Percentiles rank a stretch among this genome's conserved stretches.
phyloP scores from a whole-genome alignment of 1,284 basidiomycete genomes.

The Sporisorium exsertum region DNA sequence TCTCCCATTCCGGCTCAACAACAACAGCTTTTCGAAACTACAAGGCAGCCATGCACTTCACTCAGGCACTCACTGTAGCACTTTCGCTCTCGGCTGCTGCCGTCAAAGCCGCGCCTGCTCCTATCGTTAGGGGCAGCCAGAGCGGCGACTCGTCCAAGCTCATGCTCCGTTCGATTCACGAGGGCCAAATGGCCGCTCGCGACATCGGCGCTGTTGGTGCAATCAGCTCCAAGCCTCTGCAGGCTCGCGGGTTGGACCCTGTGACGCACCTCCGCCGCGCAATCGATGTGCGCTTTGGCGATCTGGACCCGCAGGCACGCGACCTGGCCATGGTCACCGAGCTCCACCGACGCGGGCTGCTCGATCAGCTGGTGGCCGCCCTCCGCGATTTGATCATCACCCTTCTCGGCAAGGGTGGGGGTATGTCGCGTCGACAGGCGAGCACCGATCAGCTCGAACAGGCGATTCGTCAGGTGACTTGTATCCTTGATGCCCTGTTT shows the following conservation, averaged over 20 bases:
- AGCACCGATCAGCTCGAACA: slow-evolving; percentile 36
- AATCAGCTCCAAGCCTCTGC: slow-evolving; percentile 30
- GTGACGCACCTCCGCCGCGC: slow-evolving; percentile 33
- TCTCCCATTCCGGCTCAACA: neutral
- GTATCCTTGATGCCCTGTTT: slow-evolving; percentile 52
- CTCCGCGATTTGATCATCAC: slow-evolving; percentile 49
- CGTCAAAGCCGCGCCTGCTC: slow-evolving; percentile 35
- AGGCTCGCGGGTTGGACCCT: slow-evolving; percentile 37
- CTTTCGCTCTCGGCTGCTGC: slow-evolving; percentile 53
- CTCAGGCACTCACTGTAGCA: slow-evolving; percentile 50
- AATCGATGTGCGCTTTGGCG: slow-evolving; percentile 36
- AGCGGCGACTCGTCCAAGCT: slow-evolving; percentile 16
- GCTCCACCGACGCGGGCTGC: slow-evolving; percentile 50
- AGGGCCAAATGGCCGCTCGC: slow-evolving; percentile 26
- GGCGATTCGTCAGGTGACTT: slow-evolving; percentile 49
- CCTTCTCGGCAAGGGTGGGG: slow-evolving; percentile 46
- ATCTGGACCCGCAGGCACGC: slow-evolving; percentile 40
- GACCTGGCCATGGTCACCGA: slow-evolving; percentile 47
- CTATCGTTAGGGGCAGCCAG: slow-evolving; percentile 13
- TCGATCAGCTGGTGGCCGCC: slow-evolving; percentile 54
- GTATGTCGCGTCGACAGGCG: slow-evolving; percentile 37
- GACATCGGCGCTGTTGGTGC: slow-evolving; percentile 13
- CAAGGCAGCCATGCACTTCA: slow-evolving; percentile 42
- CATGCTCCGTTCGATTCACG: slow-evolving; percentile 30
- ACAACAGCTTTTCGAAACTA: neutral